Conservation (phyloP, 768 basidiomycete species). For the Rhodotorula graminis region DNA sequence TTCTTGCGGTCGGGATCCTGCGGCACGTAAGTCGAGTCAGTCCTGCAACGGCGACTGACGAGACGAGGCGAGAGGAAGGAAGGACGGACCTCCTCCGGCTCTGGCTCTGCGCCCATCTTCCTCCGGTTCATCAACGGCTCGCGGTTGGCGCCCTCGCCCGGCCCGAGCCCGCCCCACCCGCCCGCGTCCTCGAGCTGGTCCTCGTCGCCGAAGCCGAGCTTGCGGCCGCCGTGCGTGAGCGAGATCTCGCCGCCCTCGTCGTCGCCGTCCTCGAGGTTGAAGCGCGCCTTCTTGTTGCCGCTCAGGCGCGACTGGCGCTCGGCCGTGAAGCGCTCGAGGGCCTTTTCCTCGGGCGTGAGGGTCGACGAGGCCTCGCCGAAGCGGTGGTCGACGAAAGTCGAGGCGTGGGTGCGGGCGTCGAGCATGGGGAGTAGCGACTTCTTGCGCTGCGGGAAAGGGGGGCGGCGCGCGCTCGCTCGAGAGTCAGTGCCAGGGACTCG, state of each 20-base stretch:
- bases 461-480: too few species aligned
- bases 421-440: slow-evolving; percentile 80
- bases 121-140: slow-evolving; percentile 29
- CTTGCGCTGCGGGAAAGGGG: slow-evolving; percentile 72
- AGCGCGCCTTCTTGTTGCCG: slow-evolving; percentile 62
- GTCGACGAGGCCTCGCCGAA: slow-evolving; percentile 93
- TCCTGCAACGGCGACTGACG: background rate
- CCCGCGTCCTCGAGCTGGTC: slow-evolving; percentile 54
- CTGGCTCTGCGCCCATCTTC: slow-evolving; percentile 28
- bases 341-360: slow-evolving; percentile 91
- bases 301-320: slow-evolving; percentile 60
- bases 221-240: slow-evolving; percentile 36
- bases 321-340: slow-evolving; percentile 90
- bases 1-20: slow-evolving; percentile 62
- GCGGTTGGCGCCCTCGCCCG: slow-evolving; percentile 22
- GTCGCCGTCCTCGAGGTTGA: slow-evolving; percentile 76
- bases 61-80: background rate
- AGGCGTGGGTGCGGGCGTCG: slow-evolving; percentile 70
- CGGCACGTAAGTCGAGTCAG: background rate
- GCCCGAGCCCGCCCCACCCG: slow-evolving; percentile 34
- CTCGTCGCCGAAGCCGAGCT: slow-evolving; percentile 48
- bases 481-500: too few species aligned
- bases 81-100: slow-evolving; percentile 13
- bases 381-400: slow-evolving; percentile 84
- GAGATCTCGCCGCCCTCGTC: slow-evolving; percentile 42